phyloP scores from a whole-genome alignment of 2,329 filamentous ascomycete genomes.

The Calonectria naviculata region DNA sequence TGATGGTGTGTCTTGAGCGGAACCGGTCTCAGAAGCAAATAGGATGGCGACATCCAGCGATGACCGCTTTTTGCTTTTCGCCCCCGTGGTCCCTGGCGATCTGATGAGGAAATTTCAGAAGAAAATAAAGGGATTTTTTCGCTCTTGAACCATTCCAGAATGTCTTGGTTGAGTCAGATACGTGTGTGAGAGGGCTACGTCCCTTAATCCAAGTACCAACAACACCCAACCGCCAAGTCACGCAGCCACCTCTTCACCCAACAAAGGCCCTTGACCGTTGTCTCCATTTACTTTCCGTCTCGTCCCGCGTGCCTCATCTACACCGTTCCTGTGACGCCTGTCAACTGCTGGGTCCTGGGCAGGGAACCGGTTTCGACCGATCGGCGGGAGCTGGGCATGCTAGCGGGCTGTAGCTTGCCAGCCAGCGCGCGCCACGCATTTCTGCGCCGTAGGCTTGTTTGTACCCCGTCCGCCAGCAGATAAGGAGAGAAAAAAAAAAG shows the following conservation, averaged over 20 bases:
- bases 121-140: background rate
- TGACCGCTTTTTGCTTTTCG: background rate
- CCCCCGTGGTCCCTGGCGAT: background rate
- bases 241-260: background rate
- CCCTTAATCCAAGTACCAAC: background rate
- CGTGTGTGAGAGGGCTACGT: too few relatives aligned
- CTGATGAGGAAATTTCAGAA: background rate
- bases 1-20: background rate
- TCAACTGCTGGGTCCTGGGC: background rate
- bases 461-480: background rate
- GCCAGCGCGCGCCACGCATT: background rate
- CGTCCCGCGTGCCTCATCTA: background rate
- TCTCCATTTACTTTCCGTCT: background rate
- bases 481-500: background rate
- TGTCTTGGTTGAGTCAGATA: background rate
- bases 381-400: conserved; percentile 5
- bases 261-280: background rate
- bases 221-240: background rate
- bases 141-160: background rate
- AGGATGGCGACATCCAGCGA: background rate
- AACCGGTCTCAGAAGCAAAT: background rate
- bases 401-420: background rate
- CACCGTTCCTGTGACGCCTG: background rate
- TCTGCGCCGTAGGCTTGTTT: background rate
- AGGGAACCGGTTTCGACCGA: background rate